Evolutionary conservation across 2,329 filamentous ascomycete genomes (phyloP).

Genomic region (Diplodia corticola): DNA sequence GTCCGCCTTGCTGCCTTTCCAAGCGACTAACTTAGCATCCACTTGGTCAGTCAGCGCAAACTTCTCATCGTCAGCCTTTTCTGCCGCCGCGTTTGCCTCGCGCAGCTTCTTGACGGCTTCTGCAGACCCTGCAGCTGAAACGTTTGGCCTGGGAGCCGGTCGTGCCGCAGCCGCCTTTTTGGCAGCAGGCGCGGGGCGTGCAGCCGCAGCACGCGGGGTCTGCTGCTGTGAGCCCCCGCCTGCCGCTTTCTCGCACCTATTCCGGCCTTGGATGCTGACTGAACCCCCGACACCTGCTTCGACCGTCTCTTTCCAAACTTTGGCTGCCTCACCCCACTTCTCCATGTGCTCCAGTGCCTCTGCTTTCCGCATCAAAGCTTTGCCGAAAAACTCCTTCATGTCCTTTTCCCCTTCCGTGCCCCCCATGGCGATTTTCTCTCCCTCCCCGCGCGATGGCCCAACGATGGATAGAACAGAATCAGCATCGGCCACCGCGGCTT

Average conservation of each 20-base stretch:
- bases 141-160: conserved; percentile 44
- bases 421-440: conserved; percentile 73
- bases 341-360: conserved; percentile 96
- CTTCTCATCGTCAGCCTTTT: conserved; percentile 86
- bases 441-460: conserved; percentile 73
- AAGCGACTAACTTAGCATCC: conserved; percentile 73
- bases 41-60: conserved; percentile 85
- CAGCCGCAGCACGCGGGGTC: conserved; percentile 48
- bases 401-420: conserved; percentile 65
- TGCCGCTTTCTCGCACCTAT: conserved; percentile 86
- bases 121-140: conserved; percentile 43
- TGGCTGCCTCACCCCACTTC: conserved; percentile 81
- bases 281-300: conserved; percentile 83
- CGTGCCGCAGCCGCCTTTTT: conserved; percentile 32
- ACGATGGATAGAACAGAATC: conserved; percentile 79
- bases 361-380: conserved; percentile 90
- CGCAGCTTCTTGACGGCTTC: conserved; percentile 82
- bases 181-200: conserved; percentile 40
- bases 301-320: conserved; percentile 79
- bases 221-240: conserved; percentile 52
- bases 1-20: conserved; percentile 89
- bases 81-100: conserved; percentile 80
- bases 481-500: conserved; percentile 80
- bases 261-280: conserved; percentile 79
- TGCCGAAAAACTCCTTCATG: conserved; percentile 91